Conservation (phyloP, 306 rosid species). For the Oxytropis ochrocephala region DNA sequence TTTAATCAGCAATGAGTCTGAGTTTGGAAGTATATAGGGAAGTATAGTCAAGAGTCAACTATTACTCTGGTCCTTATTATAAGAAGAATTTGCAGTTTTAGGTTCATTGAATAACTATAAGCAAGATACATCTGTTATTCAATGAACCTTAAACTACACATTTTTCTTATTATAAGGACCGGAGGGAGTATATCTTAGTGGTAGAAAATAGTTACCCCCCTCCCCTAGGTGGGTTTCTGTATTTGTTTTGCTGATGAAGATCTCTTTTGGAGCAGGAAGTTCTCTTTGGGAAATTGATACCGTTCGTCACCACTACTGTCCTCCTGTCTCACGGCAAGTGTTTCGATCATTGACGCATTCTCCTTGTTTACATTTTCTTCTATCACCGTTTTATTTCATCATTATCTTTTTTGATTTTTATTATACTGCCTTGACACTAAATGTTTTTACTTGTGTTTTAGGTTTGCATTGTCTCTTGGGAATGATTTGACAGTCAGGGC, state of each 20-base stretch:
- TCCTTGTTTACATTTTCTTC: background rate
- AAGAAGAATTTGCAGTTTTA: too few relatives aligned
- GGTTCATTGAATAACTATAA: too few relatives aligned
- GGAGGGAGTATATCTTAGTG: background rate
- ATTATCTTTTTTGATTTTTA: background rate
- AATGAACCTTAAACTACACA: too few relatives aligned
- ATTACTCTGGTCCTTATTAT: too few relatives aligned
- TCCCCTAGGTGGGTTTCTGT: background rate
- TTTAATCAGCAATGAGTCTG: background rate
- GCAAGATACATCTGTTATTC: too few relatives aligned
- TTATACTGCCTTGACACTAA: background rate
- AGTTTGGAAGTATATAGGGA: too few relatives aligned
- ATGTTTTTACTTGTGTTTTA: conserved; percentile 24
- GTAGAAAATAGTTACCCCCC: background rate
- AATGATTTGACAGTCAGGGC: conserved; percentile 87
- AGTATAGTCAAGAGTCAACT: background rate
- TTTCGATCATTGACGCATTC: background rate
- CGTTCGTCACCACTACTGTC: conserved; percentile 77
- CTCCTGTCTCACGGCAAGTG: conserved; percentile 79
- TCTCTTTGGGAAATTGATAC: conserved; percentile 96
- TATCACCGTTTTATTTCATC: background rate
- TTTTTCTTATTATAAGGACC: too few relatives aligned
- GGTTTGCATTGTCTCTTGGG: conserved; percentile 80
- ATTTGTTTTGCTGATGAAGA: conserved; percentile 22
- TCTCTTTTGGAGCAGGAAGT: conserved; percentile 57